Base-by-base conservation (phyloP, 306 rosid species). In the Canavalia ensiformis region DNA sequence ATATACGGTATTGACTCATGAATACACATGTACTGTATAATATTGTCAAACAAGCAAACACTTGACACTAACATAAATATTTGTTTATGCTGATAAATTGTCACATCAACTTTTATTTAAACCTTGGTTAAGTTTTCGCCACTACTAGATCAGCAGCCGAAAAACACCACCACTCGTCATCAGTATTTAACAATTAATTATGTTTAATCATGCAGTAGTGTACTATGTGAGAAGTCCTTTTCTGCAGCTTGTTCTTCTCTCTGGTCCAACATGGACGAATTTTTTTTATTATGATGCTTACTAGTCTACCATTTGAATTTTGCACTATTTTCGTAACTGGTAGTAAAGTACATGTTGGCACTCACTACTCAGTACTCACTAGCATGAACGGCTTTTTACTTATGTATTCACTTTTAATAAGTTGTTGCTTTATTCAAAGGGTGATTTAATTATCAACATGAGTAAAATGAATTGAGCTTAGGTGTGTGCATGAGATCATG, bases 101-200 rank as follows among this genome's bases (percentile, higher is more conserved):
- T 82, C 89, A 62, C 79, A 86, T 79, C 80, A 77, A 82, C 34
- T 74, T 74, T 82, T 68, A 63, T 8, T 68, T 45, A 82, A 79
- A 62, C 49, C 72, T 9, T 74, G 57, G n/a, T 59, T 51, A 68
- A 59, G 52, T 30, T 37, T 68, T 72, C 35, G 11, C 68, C 76
- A 52, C 31, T 39, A 50, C 37, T 68, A 46, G 82, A 69, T 68
- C 29, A 80, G 39, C 60, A 68, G 69, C 46, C 47, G 64, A 75
- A 69, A 79, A 52, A 7, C 30, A 69, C 66, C 52, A 39, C 1
- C 56, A 44, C 41, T 33, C 33, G 44, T 58, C 60, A 67, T 45
- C 6, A n/a, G 65, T 73, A 52, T 71, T 76, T 81, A 60, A 55
- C 44, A 44, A 64, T 42, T 77, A 81, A 57, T 78, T 82, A 18